phyloP scores from a whole-genome alignment of 768 basidiomycete species.

The Trametopsis cervina region DNA sequence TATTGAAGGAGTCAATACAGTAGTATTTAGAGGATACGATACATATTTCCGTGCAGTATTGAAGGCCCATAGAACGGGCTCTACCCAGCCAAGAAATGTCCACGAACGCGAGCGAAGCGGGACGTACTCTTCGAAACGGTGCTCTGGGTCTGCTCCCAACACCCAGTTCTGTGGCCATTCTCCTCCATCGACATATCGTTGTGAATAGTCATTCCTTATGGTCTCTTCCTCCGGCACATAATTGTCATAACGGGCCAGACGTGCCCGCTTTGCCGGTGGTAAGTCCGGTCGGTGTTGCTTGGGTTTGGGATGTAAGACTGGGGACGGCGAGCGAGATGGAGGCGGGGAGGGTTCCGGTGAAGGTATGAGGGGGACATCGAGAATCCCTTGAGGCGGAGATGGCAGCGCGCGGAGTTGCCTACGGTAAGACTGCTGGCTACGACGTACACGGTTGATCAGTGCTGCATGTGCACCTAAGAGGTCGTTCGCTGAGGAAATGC shows the following conservation, averaged over 20 bases:
- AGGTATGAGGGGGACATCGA: slow-evolving; percentile 51
- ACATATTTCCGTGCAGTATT: neutral
- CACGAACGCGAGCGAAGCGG: neutral
- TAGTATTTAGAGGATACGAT: no score
- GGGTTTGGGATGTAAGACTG: slow-evolving; percentile 26
- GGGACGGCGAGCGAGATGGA: slow-evolving; percentile 40
- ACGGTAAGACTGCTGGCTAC: slow-evolving; percentile 49
- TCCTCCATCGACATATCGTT: slow-evolving; percentile 83
- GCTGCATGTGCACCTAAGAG: slow-evolving; percentile 56
- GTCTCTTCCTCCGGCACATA: slow-evolving; percentile 95
- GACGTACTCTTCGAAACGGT: slow-evolving; percentile 91
- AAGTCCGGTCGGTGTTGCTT: slow-evolving; percentile 41
- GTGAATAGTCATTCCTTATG: slow-evolving; percentile 91
- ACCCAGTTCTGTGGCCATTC: slow-evolving; percentile 96
- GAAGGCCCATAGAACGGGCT: no score
- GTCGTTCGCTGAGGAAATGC: slow-evolving; percentile 51
- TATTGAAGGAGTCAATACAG: slow-evolving; percentile 23
- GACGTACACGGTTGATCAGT: slow-evolving; percentile 49
- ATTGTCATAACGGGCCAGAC: slow-evolving; percentile 63
- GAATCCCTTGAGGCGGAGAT: slow-evolving; percentile 47
- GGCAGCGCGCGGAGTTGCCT: slow-evolving; percentile 48
- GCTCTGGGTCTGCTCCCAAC: slow-evolving; percentile 80
- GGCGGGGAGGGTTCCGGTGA: slow-evolving; percentile 49
- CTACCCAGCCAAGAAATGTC: neutral
- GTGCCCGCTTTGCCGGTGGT: slow-evolving; percentile 68